Base-by-base conservation (phyloP, 202 grass and related monocot species). In the Schoenoplectus tabernaemontani region DNA sequence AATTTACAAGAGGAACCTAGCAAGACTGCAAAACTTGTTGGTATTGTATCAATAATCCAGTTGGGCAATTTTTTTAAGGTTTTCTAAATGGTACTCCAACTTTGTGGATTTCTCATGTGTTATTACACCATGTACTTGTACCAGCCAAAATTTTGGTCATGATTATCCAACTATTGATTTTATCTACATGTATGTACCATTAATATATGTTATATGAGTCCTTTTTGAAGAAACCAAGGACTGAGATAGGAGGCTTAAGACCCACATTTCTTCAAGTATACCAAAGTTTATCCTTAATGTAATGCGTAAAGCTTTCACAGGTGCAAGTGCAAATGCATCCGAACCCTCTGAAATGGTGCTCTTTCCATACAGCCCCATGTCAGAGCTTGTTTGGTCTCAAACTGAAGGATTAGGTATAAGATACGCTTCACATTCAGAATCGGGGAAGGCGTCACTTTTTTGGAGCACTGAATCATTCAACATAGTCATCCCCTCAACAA, bases 321-420 rank as follows among this genome's bases (percentile, higher is more conserved):
- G 89, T 92, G 91, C 84, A 97, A 89, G 94, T 97, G 94, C 89
- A 94, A 97, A 97, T 97, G 94, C 94, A 88, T 88, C 83, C 81
- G 10, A 68, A 50, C 72, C 48, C 23, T 68, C 70, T 33, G 82
- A 87, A n/a, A 93, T 92, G 89, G 59, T 71, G 41, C 30, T 84
- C 15, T 70, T 78, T 76, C 19, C 86, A 46, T 67, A 43, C 42
- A 87, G 78, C 81, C 87, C 94, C 57, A 84, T 92, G n/a, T 94
- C 91, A 50, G 94, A 97, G 86, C 86, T 97, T 46, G 87, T 94
- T 32, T 97, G 91, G 94, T 93, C 86, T 83, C 87, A 88, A 8
- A 75, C 86, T 58, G 81, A 93, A 76, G 94, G 94, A 53, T 74
- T 97, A 48, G 88, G 86, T 84, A 87, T 94, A 81, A 97, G 87